Percentiles rank a stretch among this genome's conserved stretches.
Evolutionary conservation across 306 rosid species (phyloP).

Genomic region (Gleditsia sinensis): DNA sequence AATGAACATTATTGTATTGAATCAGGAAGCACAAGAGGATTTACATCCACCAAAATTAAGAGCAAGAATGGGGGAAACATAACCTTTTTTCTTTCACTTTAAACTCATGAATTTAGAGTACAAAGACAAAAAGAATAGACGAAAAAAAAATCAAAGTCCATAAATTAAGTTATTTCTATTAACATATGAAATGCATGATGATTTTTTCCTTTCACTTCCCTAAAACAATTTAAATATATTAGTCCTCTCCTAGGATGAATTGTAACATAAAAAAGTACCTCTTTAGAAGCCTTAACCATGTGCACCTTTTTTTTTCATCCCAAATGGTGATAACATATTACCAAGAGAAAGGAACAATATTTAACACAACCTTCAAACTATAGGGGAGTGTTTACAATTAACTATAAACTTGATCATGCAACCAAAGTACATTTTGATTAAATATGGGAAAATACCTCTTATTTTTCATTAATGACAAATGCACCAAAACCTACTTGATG

Average conservation of each 20-base stretch:
- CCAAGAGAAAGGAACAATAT: too few relatives aligned
- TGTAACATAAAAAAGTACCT: too few relatives aligned
- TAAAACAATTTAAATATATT: too few relatives aligned
- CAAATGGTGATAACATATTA: too few relatives aligned
- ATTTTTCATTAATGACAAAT: constrained; percentile 61
- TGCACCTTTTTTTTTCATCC: too few relatives aligned
- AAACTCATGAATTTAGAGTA: neutral
- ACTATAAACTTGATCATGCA: neutral
- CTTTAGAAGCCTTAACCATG: too few relatives aligned
- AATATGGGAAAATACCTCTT: constrained; percentile 52
- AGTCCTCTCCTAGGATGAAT: too few relatives aligned
- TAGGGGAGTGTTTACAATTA: neutral
- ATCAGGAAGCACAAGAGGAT: neutral
- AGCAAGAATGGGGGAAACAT: neutral
- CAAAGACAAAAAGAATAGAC: constrained; percentile 11
- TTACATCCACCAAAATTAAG: too few relatives aligned
- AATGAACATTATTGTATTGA: neutral
- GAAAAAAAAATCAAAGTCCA: constrained; percentile 16
- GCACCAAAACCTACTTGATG: constrained; percentile 80
- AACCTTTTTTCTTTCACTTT: neutral
- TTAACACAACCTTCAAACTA: neutral
- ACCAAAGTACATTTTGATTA: neutral
- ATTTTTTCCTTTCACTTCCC: neutral
- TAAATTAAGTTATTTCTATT: too few relatives aligned
- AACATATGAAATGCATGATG: neutral